Evolutionary conservation across 208 protist genomes (phyloP), one percentile per base, ranked within the genome.

Genomic region (Leishmania braziliensis): DNA sequence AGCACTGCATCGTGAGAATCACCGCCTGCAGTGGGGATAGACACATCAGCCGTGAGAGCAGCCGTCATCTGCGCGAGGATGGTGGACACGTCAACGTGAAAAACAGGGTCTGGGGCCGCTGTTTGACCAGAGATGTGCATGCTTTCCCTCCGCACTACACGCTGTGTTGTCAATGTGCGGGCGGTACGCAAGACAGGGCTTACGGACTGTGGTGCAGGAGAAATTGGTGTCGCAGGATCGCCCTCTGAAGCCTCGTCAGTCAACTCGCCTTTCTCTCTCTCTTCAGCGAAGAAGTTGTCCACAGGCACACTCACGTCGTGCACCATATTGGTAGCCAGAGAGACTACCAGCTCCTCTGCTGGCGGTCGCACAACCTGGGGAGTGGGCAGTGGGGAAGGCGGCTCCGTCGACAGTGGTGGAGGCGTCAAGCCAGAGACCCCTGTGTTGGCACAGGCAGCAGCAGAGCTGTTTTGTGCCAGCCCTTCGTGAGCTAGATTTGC

Each of bases 51-150:
- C 4, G 82, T 48, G 33, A 86, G 68, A 16, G 78, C 82, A 14
- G 82, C 78, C 18, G 78, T 82, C 82, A 86, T 86, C 50, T 82
- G 48, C 16, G 78, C 78, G 3, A 86, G 48, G 14, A 86, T 75
- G 9, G 56, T 63, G 20, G 82, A 81, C 33, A 86, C 78, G 10
- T 86, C 82, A 3, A 26, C 68, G 29, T 79, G 63, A 1, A 75
- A 58, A 0, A 48, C 72, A 29, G 68, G 46, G 18, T 68, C 26
- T 6, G 62, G 16, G 20, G 71, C n/a, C 33, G 29, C 39, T 2
- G 33, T 26, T 12, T 39, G 26, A 33, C 43, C 56, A 20, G n/a
- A 48, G 46, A 46, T 12, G 16, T 54, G 29, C 14, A 69, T 29
- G 60, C 6, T 9, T 5, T 36, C 46, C 43, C 43, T 46, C 46